Conservation (phyloP, 768 basidiomycete genomes). For the Lactarius tabidus region DNA sequence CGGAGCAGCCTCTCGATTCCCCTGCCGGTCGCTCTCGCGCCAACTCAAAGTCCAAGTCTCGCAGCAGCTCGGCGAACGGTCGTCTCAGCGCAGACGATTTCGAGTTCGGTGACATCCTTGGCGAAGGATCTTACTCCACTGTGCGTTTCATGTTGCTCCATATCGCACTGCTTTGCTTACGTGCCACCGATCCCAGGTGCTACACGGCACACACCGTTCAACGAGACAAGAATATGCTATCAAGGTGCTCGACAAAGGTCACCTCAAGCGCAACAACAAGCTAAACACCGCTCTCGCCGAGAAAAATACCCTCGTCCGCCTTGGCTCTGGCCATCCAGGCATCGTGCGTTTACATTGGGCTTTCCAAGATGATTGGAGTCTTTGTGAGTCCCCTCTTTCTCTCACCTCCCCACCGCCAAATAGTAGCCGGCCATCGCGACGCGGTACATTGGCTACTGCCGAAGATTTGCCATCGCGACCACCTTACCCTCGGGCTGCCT, state of each 20-base stretch:
- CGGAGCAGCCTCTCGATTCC: slow-evolving; percentile 28
- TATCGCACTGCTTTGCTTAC: slow-evolving; percentile 12
- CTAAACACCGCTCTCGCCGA: slow-evolving; percentile 74
- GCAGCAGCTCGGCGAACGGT: slow-evolving; percentile 45
- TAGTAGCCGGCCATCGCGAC: background rate
- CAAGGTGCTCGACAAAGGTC: slow-evolving; percentile 81
- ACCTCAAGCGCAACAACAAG: slow-evolving; percentile 75
- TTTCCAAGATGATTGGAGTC: slow-evolving; percentile 78
- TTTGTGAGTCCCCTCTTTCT: slow-evolving; percentile 54
- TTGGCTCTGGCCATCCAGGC: slow-evolving; percentile 69
- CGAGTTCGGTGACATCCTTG: slow-evolving; percentile 66
- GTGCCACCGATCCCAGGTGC: slow-evolving; percentile 43
- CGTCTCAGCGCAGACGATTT: slow-evolving; percentile 57
- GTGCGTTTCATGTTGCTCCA: slow-evolving; percentile 39
- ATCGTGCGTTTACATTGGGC: slow-evolving; percentile 78
- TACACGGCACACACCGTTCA: slow-evolving; percentile 47
- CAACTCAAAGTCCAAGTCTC: slow-evolving; percentile 37
- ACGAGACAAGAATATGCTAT: slow-evolving; percentile 68
- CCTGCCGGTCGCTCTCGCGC: slow-evolving; percentile 29
- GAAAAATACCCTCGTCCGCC: slow-evolving; percentile 67
- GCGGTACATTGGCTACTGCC: background rate
- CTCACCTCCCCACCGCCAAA: background rate
- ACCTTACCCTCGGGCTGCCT: background rate
- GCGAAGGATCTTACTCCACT: slow-evolving; percentile 80
- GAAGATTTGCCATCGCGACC: background rate